These are phyloP conservation scores for Eremothecium cymbalariae DNA, from an alignment of 1,139 yeast genomes.

Conservation along the genomic window DNA sequence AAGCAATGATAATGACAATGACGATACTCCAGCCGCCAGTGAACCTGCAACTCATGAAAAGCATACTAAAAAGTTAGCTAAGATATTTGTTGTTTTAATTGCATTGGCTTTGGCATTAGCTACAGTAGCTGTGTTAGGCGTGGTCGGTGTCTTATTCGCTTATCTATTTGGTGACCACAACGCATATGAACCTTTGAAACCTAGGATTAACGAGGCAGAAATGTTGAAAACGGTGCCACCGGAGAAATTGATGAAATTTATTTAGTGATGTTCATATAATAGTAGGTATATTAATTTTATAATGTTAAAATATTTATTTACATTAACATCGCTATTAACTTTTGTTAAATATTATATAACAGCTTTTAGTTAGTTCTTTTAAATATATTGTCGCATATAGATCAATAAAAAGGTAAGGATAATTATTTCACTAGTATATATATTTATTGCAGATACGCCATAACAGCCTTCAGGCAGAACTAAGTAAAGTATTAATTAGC, in stretches of 20 bases:
- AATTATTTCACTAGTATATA: too few relatives aligned
- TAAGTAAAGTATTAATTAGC: too few relatives aligned
- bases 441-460: too few relatives aligned
- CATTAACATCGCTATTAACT: too few relatives aligned
- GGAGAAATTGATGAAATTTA: slow-evolving; percentile 41
- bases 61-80: slow-evolving; percentile 32
- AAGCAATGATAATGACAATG: slow-evolving; percentile 14
- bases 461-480: too few relatives aligned
- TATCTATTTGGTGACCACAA: slow-evolving; percentile 35
- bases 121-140: slow-evolving; percentile 59
- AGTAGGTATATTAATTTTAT: too few relatives aligned
- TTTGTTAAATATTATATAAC: too few relatives aligned
- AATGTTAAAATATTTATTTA: too few relatives aligned
- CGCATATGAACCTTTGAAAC: slow-evolving; percentile 24
- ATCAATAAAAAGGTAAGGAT: too few relatives aligned
- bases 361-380: too few relatives aligned
- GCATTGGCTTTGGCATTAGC: slow-evolving; percentile 85
- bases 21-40: slow-evolving; percentile 15
- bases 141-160: slow-evolving; percentile 48
- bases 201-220: slow-evolving; percentile 50
- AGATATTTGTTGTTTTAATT: slow-evolving; percentile 81
- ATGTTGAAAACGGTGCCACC: slow-evolving; percentile 59
- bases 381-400: too few relatives aligned
- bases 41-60: slow-evolving; percentile 18
- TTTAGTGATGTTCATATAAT: too few relatives aligned